Conservation (phyloP, 2,329 filamentous ascomycete species). For the Sarocladium brachiariae region DNA sequence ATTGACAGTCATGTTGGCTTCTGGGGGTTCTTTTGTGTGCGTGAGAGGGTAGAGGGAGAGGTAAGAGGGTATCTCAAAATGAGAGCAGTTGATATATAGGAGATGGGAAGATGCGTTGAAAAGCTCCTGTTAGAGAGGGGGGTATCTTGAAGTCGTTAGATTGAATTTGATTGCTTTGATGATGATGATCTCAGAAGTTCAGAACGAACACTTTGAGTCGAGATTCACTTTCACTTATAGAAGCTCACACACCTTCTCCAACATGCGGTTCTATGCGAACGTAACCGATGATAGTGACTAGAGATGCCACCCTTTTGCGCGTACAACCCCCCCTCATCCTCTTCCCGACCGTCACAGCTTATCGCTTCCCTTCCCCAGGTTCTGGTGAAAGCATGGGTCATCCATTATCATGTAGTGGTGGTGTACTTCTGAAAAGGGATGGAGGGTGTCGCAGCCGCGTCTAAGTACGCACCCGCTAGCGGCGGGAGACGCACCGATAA, state of each 20-base stretch:
- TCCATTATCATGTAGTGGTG: no score
- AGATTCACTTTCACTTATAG: conserved; percentile 7
- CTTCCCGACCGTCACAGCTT: not conserved
- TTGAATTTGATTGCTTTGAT: not conserved
- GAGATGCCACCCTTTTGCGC: not conserved
- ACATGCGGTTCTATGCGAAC: conserved; percentile 5
- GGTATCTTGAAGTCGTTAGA: not conserved
- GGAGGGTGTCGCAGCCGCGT: conserved; percentile 6
- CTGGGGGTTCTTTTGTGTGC: not conserved
- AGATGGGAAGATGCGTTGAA: no score
- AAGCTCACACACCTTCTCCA: not conserved
- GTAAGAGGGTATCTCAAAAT: no score
- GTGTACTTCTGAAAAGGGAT: conserved; percentile 1
- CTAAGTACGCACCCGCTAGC: conserved; percentile 6
- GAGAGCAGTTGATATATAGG: no score
- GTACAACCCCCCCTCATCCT: not conserved
- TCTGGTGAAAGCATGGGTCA: not conserved
- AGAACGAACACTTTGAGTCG: not conserved
- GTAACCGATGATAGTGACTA: conserved; percentile 6
- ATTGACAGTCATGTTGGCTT: not conserved
- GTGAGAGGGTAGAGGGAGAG: not conserved
- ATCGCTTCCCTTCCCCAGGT: not conserved
- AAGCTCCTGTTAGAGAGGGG: no score
- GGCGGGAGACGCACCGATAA: conserved; percentile 7
- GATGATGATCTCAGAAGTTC: no score